Evolutionary conservation across 2,329 filamentous ascomycete genomes (phyloP), one percentile per base, ranked within the genome.

Genomic region (Myriangium duriaei): DNA sequence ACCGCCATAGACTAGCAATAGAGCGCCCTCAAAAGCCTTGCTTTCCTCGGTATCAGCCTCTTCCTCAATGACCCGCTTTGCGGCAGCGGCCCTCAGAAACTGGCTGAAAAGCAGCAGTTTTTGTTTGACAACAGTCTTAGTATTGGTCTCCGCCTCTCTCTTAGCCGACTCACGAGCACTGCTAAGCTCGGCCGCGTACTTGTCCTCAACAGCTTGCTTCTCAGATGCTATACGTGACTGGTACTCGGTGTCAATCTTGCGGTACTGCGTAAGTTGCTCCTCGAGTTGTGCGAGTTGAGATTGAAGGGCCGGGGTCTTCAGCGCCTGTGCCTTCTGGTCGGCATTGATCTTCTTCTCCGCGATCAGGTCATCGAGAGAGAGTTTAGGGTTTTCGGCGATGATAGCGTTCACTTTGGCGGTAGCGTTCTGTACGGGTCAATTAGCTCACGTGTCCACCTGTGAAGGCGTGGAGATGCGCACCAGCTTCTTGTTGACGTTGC

Each of bases 401-500:
- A 87, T 65, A 34, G 67, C 52, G 49, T 86, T 79, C 54, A 80
- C 79, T 64, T 82, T 86, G 50, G 74, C 71, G 47, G 77, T 77
- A 57, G 79, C 77, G 55, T 71, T 67, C 79, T 84, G 46, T 18
- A 42, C 29, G 39, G 42, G 47, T 53, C 21, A 57, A 50, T 44
- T 21, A n/a, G n/a, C 14, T 11, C 11, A n/a, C 21, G 34, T 37
- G 34, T 21, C 31, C 19, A 28, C 29, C 11, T 31, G n/a, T n/a
- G n/a, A n/a, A n/a, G n/a, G n/a, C n/a, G n/a, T n/a, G n/a, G n/a
- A n/a, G 37, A 12, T 17, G 67, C 81, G 65, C 64, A 93, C 84
- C 53, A 96, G 78, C 66, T 95, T 95, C 74, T 95, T 96, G 68
- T 78, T 81, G 54, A 91, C 67, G 61, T 91, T 93, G 55, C 88